A percentile compares a stretch with the other conserved stretches of the same genome.
phyloP scores from a whole-genome alignment of 225 moss, liverwort and hornwort species.

The Asterella californica region DNA sequence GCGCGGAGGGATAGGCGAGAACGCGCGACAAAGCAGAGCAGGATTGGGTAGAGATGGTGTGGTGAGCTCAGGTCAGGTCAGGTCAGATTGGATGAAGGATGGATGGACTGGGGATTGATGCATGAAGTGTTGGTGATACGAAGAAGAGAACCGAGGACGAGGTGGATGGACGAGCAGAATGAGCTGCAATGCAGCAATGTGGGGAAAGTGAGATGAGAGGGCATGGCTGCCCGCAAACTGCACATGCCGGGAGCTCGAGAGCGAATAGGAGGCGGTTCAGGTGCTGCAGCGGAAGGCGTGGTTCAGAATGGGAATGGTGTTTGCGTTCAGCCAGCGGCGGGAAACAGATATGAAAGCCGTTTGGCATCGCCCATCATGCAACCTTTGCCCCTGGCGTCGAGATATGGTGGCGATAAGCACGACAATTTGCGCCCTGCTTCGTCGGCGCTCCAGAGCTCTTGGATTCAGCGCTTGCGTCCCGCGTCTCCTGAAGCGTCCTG shows the following conservation, averaged over 20 bases:
- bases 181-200: slow-evolving; percentile 41
- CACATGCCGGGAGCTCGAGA: slow-evolving; percentile 34
- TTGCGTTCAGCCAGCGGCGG: background rate
- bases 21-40: background rate
- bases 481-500: slow-evolving; percentile 1
- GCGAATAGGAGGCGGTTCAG: slow-evolving; percentile 13
- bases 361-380: slow-evolving; percentile 32
- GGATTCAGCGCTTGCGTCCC: slow-evolving; percentile 51
- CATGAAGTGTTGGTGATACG: slow-evolving; percentile 21
- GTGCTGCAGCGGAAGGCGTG: slow-evolving; percentile 14
- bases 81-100: slow-evolving; percentile 8
- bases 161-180: slow-evolving; percentile 19
- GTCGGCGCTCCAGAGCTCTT: slow-evolving; percentile 37
- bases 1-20: background rate
- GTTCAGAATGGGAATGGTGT: slow-evolving; percentile 19
- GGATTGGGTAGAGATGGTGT: background rate
- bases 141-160: slow-evolving; percentile 10
- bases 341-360: slow-evolving; percentile 13
- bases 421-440: slow-evolving; percentile 22
- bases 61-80: background rate
- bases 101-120: background rate
- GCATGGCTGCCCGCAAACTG: slow-evolving; percentile 41
- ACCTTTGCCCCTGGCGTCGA: slow-evolving; percentile 41
- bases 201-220: slow-evolving; percentile 37
- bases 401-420: slow-evolving; percentile 26